Conservation (phyloP, 2,329 filamentous ascomycete species). For the Eurotiales sp. region DNA sequence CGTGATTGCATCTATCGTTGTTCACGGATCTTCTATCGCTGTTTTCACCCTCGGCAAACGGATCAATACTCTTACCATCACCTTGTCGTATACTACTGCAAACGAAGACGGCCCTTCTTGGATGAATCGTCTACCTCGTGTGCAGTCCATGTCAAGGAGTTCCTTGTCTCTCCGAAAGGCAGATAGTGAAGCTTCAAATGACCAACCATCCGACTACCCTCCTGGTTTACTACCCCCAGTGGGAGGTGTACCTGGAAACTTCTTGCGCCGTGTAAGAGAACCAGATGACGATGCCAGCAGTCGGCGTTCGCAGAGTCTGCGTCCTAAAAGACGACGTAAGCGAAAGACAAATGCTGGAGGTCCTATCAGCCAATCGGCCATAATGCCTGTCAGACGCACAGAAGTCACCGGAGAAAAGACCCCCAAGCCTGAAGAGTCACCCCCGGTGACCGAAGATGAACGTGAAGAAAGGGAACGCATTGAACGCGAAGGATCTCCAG, state of each 20-base stretch:
- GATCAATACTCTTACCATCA: slow-evolving; percentile 93
- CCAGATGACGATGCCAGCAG: slow-evolving; percentile 60
- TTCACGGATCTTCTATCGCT: slow-evolving; percentile 96
- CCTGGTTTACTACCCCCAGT: slow-evolving; percentile 69
- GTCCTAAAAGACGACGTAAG: slow-evolving; percentile 53
- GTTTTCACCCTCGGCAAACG: slow-evolving; percentile 97
- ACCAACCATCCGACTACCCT: slow-evolving; percentile 55
- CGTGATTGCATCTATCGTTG: slow-evolving; percentile 88
- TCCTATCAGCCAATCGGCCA: slow-evolving; percentile 84
- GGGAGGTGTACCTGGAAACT: slow-evolving; percentile 68
- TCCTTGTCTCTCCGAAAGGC: slow-evolving; percentile 69
- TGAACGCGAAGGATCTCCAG: slow-evolving; percentile 39
- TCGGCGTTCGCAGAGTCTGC: slow-evolving; percentile 41
- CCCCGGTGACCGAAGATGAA: slow-evolving; percentile 17
- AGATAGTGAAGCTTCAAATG: slow-evolving; percentile 61
- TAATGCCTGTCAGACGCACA: slow-evolving; percentile 58
- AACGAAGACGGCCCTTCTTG: slow-evolving; percentile 85
- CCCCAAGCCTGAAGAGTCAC: slow-evolving; percentile 15
- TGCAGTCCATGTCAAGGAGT: slow-evolving; percentile 78
- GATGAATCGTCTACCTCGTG: slow-evolving; percentile 87
- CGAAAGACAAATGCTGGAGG: slow-evolving; percentile 79
- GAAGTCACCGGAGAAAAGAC: slow-evolving; percentile 23
- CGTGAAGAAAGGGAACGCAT: slow-evolving; percentile 26
- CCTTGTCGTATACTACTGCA: slow-evolving; percentile 90
- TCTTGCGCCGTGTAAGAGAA: slow-evolving; percentile 72